Percentiles rank a stretch among this genome's conserved stretches.
These are phyloP conservation scores for Fusarium xylarioides DNA, from an alignment of 2,329 filamentous ascomycete species.

Conservation along the genomic window DNA sequence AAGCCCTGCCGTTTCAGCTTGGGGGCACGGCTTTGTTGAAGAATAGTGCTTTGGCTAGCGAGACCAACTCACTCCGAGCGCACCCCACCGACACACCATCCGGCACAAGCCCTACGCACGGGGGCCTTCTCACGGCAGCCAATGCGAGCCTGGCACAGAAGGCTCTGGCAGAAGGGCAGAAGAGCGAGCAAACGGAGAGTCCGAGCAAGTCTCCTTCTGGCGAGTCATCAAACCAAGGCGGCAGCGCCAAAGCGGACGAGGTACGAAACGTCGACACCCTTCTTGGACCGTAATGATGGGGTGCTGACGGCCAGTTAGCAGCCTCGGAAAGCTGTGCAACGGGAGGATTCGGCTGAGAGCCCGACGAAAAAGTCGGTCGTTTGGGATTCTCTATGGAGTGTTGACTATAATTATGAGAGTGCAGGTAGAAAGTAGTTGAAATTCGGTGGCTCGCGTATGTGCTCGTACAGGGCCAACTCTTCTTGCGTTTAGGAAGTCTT, in stretches of 20 bases:
- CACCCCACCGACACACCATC: conserved; percentile 54
- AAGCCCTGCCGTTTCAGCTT: conserved; percentile 68
- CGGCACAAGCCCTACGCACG: conserved; percentile 54
- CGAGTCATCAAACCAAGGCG: conserved; percentile 39
- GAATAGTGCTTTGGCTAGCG: conserved; percentile 63
- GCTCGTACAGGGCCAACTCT: neutral
- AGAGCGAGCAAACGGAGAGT: conserved; percentile 29
- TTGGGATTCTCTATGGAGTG: conserved; percentile 70
- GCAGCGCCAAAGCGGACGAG: conserved; percentile 51
- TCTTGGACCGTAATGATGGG: conserved; percentile 58
- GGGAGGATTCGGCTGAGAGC: conserved; percentile 53
- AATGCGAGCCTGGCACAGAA: conserved; percentile 33
- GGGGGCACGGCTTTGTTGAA: conserved; percentile 54
- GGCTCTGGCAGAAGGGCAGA: conserved; percentile 18
- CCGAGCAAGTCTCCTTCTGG: conserved; percentile 39
- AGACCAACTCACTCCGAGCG: conserved; percentile 67
- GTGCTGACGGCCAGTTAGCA: conserved; percentile 46
- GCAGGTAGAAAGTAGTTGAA: conserved; percentile 40
- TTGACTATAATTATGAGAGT: conserved; percentile 66
- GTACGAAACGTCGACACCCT: conserved; percentile 65
- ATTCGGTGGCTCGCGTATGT: neutral
- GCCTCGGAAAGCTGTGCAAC: conserved; percentile 45
- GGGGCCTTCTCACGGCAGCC: conserved; percentile 38
- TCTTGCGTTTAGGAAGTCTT: conserved; percentile 7
- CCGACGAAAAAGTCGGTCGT: conserved; percentile 63